A percentile compares a stretch with the other conserved stretches of the same genome.
Conservation (phyloP, 2,329 filamentous ascomycete species). For the Fusarium continuum region DNA sequence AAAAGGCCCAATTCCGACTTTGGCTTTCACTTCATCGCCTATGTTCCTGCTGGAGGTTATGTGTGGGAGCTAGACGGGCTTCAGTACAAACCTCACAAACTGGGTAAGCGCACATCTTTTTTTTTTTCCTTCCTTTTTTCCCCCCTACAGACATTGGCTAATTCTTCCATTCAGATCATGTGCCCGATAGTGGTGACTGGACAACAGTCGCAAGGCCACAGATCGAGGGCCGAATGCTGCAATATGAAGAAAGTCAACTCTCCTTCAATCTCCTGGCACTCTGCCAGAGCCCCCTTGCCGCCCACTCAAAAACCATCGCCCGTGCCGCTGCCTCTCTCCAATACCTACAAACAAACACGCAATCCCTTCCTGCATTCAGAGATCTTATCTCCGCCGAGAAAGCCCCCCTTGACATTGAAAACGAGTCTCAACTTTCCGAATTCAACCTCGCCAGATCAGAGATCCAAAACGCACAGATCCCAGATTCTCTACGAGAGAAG, state of each 20-base stretch:
- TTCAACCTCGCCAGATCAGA: slow-evolving; percentile 44
- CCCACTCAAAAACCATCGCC: slow-evolving; percentile 58
- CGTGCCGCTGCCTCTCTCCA: slow-evolving; percentile 53
- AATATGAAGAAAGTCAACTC: slow-evolving; percentile 70
- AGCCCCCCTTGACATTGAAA: slow-evolving; percentile 35
- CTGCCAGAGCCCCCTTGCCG: slow-evolving; percentile 69
- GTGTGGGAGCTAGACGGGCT: slow-evolving; percentile 93
- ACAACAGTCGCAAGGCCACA: slow-evolving; percentile 69
- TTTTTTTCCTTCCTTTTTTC: no score
- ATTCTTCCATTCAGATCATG: slow-evolving; percentile 15
- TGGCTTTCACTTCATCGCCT: slow-evolving; percentile 89
- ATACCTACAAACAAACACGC: slow-evolving; percentile 49
- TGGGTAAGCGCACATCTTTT: slow-evolving; percentile 43
- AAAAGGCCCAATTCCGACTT: slow-evolving; percentile 63
- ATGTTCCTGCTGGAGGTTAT: slow-evolving; percentile 76
- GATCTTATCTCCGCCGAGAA: slow-evolving; percentile 37
- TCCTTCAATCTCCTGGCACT: slow-evolving; percentile 83
- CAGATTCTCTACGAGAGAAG: slow-evolving; percentile 20
- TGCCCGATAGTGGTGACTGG: slow-evolving; percentile 63
- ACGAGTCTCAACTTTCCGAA: slow-evolving; percentile 42
- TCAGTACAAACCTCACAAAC: slow-evolving; percentile 68
- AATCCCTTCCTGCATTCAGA: slow-evolving; percentile 29
- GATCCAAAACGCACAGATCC: slow-evolving; percentile 37
- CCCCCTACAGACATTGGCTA: background rate
- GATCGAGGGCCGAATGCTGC: slow-evolving; percentile 73